Conservation (phyloP, 2,329 filamentous ascomycete genomes). For the Penicillium sclerotiorum region DNA sequence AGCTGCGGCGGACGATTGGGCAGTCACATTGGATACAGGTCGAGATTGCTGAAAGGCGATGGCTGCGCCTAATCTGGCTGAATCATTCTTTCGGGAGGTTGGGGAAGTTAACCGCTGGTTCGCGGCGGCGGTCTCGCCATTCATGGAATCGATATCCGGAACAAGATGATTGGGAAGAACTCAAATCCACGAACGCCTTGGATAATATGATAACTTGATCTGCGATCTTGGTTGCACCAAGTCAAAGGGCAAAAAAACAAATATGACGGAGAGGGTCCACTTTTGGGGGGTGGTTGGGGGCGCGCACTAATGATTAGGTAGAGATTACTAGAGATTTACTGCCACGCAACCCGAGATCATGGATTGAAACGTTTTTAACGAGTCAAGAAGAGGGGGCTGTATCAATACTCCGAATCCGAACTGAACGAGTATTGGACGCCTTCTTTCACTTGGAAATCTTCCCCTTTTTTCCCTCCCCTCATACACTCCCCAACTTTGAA, state of each 20-base stretch:
- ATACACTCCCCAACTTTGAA: not conserved
- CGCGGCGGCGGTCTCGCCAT: conserved; percentile 34
- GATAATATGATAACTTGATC: not conserved
- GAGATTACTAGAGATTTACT: too few relatives aligned
- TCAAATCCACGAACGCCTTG: not conserved
- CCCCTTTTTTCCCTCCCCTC: not conserved
- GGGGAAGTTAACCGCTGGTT: conserved; percentile 31
- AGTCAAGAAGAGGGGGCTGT: too few relatives aligned
- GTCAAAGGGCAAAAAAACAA: not conserved
- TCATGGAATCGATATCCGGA: conserved; percentile 29
- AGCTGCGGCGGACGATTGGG: conserved; percentile 19
- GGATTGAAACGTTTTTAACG: not conserved
- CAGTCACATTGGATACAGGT: conserved; percentile 18
- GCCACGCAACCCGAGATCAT: not conserved
- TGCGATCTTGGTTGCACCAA: not conserved
- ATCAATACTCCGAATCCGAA: too few relatives aligned
- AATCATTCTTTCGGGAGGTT: conserved; percentile 26
- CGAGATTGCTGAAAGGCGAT: conserved; percentile 37
- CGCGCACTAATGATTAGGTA: too few relatives aligned
- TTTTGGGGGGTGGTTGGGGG: not conserved
- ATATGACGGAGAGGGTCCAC: conserved; percentile 7
- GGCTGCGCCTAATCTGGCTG: conserved; percentile 41
- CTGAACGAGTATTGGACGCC: too few relatives aligned
- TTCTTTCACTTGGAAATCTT: too few relatives aligned
- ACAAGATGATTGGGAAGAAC: not conserved